Conservation (phyloP, 192 early-diverging fungal species). For the Mortierella hygrophila region DNA sequence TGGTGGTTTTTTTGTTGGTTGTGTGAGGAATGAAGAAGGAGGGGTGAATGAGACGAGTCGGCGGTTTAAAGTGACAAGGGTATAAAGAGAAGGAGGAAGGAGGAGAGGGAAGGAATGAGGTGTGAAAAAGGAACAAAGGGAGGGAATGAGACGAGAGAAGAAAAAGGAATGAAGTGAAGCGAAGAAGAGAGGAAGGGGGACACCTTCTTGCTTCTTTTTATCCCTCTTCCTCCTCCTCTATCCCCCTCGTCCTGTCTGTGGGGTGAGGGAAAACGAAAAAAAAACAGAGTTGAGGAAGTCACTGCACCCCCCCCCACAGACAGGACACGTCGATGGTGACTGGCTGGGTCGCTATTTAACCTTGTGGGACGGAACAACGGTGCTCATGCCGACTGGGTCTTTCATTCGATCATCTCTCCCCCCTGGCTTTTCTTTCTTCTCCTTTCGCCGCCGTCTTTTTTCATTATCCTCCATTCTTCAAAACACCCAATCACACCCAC, state of each 20-base stretch:
- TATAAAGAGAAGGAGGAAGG: not conserved
- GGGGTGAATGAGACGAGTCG: not conserved
- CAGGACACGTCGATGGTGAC: not conserved
- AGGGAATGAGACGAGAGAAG: not conserved
- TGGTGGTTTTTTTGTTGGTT: not conserved
- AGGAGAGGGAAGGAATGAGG: no score
- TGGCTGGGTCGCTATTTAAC: not conserved
- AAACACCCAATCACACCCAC: not conserved
- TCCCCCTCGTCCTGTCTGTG: not conserved
- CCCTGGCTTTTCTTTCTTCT: no score
- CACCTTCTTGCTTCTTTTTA: not conserved
- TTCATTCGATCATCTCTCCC: not conserved
- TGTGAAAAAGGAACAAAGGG: no score
- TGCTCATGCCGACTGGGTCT: not conserved
- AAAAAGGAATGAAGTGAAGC: not conserved
- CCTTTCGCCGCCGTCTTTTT: no score
- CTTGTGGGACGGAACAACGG: slow-evolving; percentile 6
- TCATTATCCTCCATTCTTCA: not conserved
- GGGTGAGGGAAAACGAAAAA: not conserved
- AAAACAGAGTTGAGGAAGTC: not conserved
- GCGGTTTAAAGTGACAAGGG: not conserved
- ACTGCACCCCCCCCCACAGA: no score
- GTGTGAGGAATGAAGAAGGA: not conserved
- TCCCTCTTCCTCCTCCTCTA: not conserved
- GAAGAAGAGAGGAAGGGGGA: not conserved